Conservation (phyloP, 176 grass and related monocot species). For the Carex parvula region DNA sequence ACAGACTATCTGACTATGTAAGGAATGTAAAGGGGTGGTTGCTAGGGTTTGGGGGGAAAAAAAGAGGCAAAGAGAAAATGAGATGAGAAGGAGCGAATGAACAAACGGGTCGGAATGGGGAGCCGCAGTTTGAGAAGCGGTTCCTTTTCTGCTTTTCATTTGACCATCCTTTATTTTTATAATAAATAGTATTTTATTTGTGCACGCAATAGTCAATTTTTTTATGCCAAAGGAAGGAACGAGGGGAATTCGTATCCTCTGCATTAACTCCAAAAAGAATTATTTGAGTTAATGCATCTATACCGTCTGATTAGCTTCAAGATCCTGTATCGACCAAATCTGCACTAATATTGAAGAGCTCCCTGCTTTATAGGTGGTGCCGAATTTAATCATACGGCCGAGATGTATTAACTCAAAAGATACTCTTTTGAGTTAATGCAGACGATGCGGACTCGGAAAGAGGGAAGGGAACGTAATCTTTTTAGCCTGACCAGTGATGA, state of each 20-base stretch:
- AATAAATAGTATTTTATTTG: background rate
- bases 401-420: no score
- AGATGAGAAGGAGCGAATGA: slow-evolving; percentile 8
- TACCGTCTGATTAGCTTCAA: no score
- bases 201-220: background rate
- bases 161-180: slow-evolving; percentile 3
- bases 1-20: slow-evolving; percentile 2
- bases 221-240: no score
- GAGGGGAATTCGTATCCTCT: no score
- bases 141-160: background rate
- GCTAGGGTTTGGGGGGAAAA: slow-evolving; percentile 36
- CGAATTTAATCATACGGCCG: no score
- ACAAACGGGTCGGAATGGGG: background rate
- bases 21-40: slow-evolving; percentile 30
- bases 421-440: no score
- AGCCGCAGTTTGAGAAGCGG: background rate
- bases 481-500: background rate
- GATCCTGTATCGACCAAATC: no score
- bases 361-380: no score
- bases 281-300: no score
- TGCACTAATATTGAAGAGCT: no score
- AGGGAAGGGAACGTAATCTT: background rate
- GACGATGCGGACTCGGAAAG: no score
- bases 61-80: background rate
- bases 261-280: no score